Evolutionary conservation across 2,329 filamentous ascomycete species (phyloP), one percentile per base, ranked within the genome.

Genomic region (Colletotrichum tanaceti): DNA sequence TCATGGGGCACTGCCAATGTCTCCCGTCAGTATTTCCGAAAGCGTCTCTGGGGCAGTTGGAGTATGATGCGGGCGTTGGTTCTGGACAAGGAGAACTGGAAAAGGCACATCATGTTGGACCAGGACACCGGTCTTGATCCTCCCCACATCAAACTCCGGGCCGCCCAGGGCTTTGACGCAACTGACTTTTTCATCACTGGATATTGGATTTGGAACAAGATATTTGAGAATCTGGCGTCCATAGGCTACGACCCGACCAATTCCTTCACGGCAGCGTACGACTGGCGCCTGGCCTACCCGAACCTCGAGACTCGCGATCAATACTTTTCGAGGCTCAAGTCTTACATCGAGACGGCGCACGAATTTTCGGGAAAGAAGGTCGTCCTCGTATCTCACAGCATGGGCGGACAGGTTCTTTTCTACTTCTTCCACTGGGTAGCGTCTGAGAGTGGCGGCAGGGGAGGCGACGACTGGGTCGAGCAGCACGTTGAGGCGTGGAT

Each of bases 121-220:
- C 94, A 95, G 78, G 80, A 89, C 44, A 98, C 95, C 0, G 96
- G 96, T 0, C 84, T 99, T 24, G 96, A 99, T 77, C 96, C 96
- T 1, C 93, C 94, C 0, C 90, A 90, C 14, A 89, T 98, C 74
- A 98, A 98, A 82, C 82, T 99, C 22, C 89, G 96, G 44, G 93
- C 96, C 10, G 94, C 96, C 0, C 96, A 98, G 78, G 96, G 96
- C 2, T 99, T 99, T 74, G 96, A 99, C 79, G 96, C 96, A 2
- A 94, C 96, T 13, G 96, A 99, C 80, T 99, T 99, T 82, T 96
- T 97, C 79, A 91, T 92, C 70, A 91, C 90, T 0, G 90, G 89
- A 11, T 99, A 99, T 81, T 99, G 96, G 96, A 98, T 99, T 70
- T 98, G 94, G 94, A 98, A 93, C 81, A 98, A 98, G 81, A 98